Base-by-base conservation (phyloP, 331 rosid genomes). In the Cucumis variabilis region DNA sequence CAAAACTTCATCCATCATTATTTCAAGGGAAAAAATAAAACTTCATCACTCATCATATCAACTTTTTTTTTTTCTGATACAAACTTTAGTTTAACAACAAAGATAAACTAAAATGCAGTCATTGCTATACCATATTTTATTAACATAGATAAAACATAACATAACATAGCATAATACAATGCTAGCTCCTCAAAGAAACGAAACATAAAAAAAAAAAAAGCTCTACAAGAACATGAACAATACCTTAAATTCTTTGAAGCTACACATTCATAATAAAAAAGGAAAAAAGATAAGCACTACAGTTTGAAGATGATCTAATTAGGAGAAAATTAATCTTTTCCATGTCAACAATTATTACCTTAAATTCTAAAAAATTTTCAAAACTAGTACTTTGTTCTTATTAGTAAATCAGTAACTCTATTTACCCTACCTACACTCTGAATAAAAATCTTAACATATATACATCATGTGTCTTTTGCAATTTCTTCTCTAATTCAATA, bases 241-340 rank as follows among this genome's bases (percentile, higher is more conserved):
- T 28, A 27, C 27, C 20, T n/a, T n/a, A 19, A 81, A 58, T 81
- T n/a, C n/a, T n/a, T n/a, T n/a, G n/a, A n/a, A n/a, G 27, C 51
- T 2, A 30, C 51, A 81, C 51, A 53, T 20, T 25, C 68, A 25
- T 16, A 62, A 30, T 55, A 30, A 53, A 82, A 82, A 53, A 82
- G 13, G 77, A 82, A 86, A 66, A 77, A 19, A 80, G 83, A 88
- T 84, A 41, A 93, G 91, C 79, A 97, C 99, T n/a, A n/a, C n/a
- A n/a, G 99, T 94, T 67, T 88, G 98, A 85, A 93, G 99, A 97
- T 87, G 99, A 98, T 60, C 98, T 98, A 21, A 97, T 90, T 88
- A 97, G 98, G 44, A 96, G 98, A 74, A n/a, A n/a, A n/a, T n/a
- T 95, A 94, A 76, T 97, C 98, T 58, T 92, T 95, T n/a, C n/a